Evolutionary conservation across 116 monocot genomes (phyloP), one percentile per base, ranked within the genome.

Genomic region (Iris pallida): DNA sequence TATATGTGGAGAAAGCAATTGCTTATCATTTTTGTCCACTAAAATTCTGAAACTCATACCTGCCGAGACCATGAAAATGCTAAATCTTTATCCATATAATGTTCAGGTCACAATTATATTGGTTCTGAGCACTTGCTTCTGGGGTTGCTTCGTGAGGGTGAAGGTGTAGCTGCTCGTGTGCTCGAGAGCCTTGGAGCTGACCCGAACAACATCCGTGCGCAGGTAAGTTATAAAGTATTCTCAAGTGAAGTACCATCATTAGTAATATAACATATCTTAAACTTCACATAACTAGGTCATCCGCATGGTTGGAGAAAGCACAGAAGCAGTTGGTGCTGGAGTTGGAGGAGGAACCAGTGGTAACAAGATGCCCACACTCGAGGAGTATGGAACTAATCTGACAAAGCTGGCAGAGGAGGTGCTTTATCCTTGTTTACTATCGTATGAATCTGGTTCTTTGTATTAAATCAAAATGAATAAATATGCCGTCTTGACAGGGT

Each of bases 311-410:
- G 93, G 90, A 61, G 90, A 89, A 73, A 93, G 87, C 66, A 80
- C 89, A 57, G 90, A 93, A 71, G 82, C 90, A 59, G 94, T 94
- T 65, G 90, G 90, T 76, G 94, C 94, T 68, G 94, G 87, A 20
- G 90, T 94, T 45, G 94, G 94, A 16, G 94, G 94, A 56, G 94
- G 90, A 78, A 87, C 73, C 68, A 87, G 85, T 81, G 90, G 94
- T 5, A 82, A 82, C 48, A 94, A 94, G 75, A 87, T 87, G 90
- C 94, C 94, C 8, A 94, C 94, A 17, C 90, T 94, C 7, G 90
- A 94, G 70, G 94, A 94, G 52, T 94, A 94, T 76, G 94, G 94
- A 42, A 94, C 94, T 63, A 90, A 94, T 83, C 74, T 94, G 58
- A 94, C 94, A 30, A 94, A 94, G 68, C 63, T 94, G 45, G 94